Conservation (phyloP, 345 rosid species). For the Ailanthus altissimus region DNA sequence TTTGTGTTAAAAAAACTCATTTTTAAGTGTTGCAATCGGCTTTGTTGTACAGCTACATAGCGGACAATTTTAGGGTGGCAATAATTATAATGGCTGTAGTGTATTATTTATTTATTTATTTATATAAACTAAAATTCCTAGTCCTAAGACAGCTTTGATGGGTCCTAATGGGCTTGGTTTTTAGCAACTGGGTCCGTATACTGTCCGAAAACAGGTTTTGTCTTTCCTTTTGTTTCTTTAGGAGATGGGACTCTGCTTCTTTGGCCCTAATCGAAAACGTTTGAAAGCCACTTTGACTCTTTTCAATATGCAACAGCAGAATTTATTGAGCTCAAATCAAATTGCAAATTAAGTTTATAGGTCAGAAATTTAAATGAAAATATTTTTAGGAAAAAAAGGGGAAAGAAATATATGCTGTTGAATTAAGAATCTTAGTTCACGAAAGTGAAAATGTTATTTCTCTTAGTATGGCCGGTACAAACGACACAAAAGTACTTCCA, state of each 20-base stretch:
- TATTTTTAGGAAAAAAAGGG: background rate
- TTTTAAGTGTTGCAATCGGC: constrained; percentile 6
- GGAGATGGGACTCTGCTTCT: background rate
- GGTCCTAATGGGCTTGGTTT: constrained; percentile 1
- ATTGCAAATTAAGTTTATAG: background rate
- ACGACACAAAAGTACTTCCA: background rate
- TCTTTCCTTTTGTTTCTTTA: background rate
- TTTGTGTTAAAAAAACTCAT: background rate
- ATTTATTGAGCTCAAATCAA: background rate
- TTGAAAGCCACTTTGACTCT: background rate
- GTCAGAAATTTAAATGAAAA: background rate
- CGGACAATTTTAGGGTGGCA: constrained; percentile 23
- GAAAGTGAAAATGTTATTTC: background rate
- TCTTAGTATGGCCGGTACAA: constrained; percentile 1
- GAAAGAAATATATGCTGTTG: background rate
- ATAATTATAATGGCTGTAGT: background rate
- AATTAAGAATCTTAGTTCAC: constrained; percentile 18
- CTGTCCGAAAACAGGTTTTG: constrained; percentile 3
- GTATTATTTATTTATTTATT: background rate
- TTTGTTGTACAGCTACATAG: background rate
- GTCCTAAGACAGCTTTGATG: constrained; percentile 1
- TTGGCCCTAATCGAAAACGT: constrained; percentile 4
- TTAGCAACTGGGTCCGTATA: background rate
- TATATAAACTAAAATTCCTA: background rate
- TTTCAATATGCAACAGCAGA: background rate